A percentile compares a stretch with the other conserved stretches of the same genome.
These are phyloP conservation scores for Phytomonas francai DNA, from an alignment of 208 protist species.

Conservation along the genomic window DNA sequence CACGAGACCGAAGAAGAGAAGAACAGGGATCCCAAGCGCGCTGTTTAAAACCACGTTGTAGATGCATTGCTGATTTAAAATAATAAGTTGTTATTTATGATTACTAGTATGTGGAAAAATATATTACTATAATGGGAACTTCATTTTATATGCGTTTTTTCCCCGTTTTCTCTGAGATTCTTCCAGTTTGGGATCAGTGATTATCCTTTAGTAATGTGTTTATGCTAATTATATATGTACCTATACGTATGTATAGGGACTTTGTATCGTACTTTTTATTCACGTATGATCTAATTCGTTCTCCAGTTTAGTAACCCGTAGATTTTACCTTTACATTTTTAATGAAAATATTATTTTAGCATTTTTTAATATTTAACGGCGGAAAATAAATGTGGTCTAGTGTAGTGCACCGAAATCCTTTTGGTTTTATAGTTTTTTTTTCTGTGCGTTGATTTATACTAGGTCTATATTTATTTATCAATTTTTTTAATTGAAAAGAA, in stretches of 20 bases:
- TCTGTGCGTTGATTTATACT: neutral
- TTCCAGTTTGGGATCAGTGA: neutral
- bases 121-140: neutral
- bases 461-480: neutral
- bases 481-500: neutral
- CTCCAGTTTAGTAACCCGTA: neutral
- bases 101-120: neutral
- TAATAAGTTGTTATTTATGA: neutral
- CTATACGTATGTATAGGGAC: neutral
- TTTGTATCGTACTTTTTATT: constrained; percentile 4
- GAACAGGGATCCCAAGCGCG: neutral
- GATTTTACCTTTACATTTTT: neutral
- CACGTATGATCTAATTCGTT: neutral
- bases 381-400: neutral
- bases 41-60: constrained; percentile 4
- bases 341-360: neutral
- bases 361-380: neutral
- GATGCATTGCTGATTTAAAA: neutral
- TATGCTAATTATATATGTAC: neutral
- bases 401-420: neutral
- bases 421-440: neutral
- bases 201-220: neutral
- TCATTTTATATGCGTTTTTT: neutral
- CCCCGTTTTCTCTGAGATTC: neutral
- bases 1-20: constrained; percentile 1